Conservation (phyloP, 305 asterid genomes). For the Caryopteris hybrid region DNA sequence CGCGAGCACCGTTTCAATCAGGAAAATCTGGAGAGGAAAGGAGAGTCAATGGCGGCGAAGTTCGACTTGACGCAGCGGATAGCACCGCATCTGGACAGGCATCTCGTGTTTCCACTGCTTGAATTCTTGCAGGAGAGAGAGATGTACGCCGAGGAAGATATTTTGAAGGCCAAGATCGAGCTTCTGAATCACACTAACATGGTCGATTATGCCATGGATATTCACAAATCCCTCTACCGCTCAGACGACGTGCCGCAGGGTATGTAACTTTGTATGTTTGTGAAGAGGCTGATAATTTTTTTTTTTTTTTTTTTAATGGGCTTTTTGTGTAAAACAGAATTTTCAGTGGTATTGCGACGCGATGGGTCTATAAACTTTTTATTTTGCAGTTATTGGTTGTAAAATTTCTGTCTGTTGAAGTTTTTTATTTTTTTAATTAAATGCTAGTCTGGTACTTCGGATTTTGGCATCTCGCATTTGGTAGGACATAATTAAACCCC, state of each 20-base stretch:
- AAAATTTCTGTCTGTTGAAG: too few relatives aligned
- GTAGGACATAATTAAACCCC: too few relatives aligned
- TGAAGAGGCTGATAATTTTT: too few relatives aligned
- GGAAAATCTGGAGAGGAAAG: too few relatives aligned
- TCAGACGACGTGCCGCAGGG: slow-evolving; percentile 86
- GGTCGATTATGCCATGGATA: slow-evolving; percentile 97
- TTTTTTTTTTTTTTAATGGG: too few relatives aligned
- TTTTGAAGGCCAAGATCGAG: slow-evolving; percentile 77
- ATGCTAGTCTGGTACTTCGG: background rate
- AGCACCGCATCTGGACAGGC: slow-evolving; percentile 83
- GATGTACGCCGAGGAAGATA: slow-evolving; percentile 62
- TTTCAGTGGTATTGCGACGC: background rate
- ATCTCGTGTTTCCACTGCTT: slow-evolving; percentile 76
- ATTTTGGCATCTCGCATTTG: background rate
- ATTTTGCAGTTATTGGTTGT: background rate
- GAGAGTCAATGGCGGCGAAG: slow-evolving; percentile 55
- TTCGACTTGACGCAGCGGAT: slow-evolving; percentile 74
- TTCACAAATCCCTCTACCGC: slow-evolving; percentile 64
- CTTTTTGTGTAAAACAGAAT: too few relatives aligned
- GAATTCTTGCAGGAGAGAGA: slow-evolving; percentile 83
- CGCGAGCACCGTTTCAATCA: background rate
- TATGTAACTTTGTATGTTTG: background rate
- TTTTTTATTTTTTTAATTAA: too few relatives aligned
- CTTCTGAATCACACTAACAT: slow-evolving; percentile 81
- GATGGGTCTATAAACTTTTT: background rate